Base-by-base conservation (phyloP, 1,139 yeast species). In the Candida albicans region DNA sequence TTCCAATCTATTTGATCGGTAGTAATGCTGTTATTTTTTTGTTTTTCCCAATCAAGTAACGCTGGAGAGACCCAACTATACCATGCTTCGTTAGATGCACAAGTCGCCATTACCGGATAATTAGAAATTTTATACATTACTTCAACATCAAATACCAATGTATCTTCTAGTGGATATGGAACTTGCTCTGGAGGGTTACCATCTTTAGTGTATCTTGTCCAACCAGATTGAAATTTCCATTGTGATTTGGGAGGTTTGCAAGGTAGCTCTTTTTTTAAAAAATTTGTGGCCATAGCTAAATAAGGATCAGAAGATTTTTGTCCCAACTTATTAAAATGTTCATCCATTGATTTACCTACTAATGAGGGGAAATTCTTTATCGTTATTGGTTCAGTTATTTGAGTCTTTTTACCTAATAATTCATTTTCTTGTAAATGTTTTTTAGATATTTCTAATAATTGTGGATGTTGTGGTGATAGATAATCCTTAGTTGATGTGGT, bases 31-130 rank as follows among this genome's bases (percentile, higher is more conserved):
- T 47, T n/a, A n/a, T n/a, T n/a, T n/a, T n/a, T 47, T 50, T 44
- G 32, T 77, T 82, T 1, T 76, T 39, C 8, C 55, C 47, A 52
- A n/a, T 59, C 79, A 2, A 83, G 71, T 13, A 93, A 63, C 60
- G 77, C 81, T 0, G 99, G 99, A 0, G 96, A 89, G 1, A 89
- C 83, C 99, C 99, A 95, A 0, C 84, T 84, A 59, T 91, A 95
- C 96, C 98, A 90, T 0, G 97, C 96, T 14, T 75, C 68, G 0
- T 74, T 60, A 0, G 96, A 81, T 1, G 78, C 84, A 8, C 97
- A 96, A 0, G 89, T 81, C 1, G 96, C 96, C 64, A 95, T 60
- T 0, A 87, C 82, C 0, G 98, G 83, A 59, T 81, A 90, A 8
- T 77, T 79, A 0, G 95, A 80, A 1, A 79, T 61, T 51, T 88